Base-by-base conservation (phyloP, 148 eudicot species). In the Camellia granthamiana region DNA sequence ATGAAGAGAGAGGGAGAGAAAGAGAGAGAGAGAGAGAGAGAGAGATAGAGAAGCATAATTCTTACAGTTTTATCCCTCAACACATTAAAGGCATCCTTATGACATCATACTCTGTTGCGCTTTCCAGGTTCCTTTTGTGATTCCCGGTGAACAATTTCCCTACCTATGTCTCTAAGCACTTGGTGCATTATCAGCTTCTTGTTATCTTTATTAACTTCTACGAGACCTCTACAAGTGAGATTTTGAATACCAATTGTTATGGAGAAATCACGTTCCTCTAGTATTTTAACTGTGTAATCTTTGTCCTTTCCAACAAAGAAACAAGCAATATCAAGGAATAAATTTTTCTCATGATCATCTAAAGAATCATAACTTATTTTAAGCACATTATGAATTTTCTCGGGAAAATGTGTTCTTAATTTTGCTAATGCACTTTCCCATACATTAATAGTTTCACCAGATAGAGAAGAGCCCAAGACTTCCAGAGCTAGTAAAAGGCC, bases 371-470 rank as follows among this genome's bases (percentile, higher is more conserved):
- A 65, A 5, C 69, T 65, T 21, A 65, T 23, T 38, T 38, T 30
- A 30, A 30, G 38, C 38, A 30, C 38, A 30, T 30, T 30, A 30
- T 30, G 12, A 65, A 19, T 5, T 15, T 65, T 68, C 4, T 21
- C 2, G 3, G 6, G 7, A 11, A 14, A n/a, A 41, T 11, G 23
- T n/a, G 38, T 30, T 30, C 38, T 30, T 15, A 71, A 18, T 44
- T 62, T 82, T n/a, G 72, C 46, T 42, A 82, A 47, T 47, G 81
- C 42, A 52, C 60, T 72, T 71, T n/a, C 51, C 81, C 84, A 82
- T 1, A 60, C 30, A 49, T 77, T 73, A 19, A 71, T 5, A 16
- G 3, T 52, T 72, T 16, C 55, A 6, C 73, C 65, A 72, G 3
- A 51, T 3, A 82, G 43, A 47, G 62, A 81, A 41, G 81, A 51